phyloP scores from a whole-genome alignment of 2,329 filamentous ascomycete species.

The Celoporthe dispersa region DNA sequence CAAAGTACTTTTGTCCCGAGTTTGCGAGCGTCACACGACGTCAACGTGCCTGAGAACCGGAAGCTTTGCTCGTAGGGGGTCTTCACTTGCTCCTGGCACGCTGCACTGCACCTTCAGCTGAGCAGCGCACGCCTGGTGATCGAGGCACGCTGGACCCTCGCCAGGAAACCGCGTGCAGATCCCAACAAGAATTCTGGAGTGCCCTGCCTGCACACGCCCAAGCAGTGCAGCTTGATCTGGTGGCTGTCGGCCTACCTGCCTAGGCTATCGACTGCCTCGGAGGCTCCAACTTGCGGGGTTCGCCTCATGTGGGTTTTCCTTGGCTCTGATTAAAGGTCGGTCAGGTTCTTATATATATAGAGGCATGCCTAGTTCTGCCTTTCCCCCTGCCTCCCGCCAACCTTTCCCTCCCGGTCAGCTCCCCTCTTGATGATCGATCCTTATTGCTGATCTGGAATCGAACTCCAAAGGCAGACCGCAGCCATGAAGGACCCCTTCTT shows the following conservation, averaged over 20 bases:
- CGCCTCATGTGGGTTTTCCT: conserved; percentile 1
- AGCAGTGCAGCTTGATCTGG: conserved; percentile 22
- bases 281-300: conserved; percentile 21
- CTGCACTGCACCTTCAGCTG: background rate
- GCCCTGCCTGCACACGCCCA: conserved; percentile 12
- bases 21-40: conserved; percentile 13
- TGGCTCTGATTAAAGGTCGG: conserved; percentile 10
- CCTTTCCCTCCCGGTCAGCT: conserved; percentile 2
- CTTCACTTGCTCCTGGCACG: background rate
- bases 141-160: conserved; percentile 13
- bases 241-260: conserved; percentile 12
- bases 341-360: conserved; percentile 10
- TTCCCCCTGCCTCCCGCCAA: background rate
- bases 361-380: background rate
- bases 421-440: background rate
- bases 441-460: conserved; percentile 10
- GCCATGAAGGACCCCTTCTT: conserved; percentile 77
- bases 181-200: conserved; percentile 28
- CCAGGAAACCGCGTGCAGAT: conserved; percentile 20
- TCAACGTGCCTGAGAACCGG: conserved; percentile 12
- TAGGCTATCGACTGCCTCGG: conserved; percentile 19
- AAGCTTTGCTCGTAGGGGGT: background rate
- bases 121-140: conserved; percentile 11
- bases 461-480: conserved; percentile 16
- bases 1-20: conserved; percentile 2